Percentiles rank a stretch among this genome's conserved stretches.
These are phyloP conservation scores for Chalaropsis thielavioides DNA, from an alignment of 2,329 filamentous ascomycete genomes.

Conservation along the genomic window DNA sequence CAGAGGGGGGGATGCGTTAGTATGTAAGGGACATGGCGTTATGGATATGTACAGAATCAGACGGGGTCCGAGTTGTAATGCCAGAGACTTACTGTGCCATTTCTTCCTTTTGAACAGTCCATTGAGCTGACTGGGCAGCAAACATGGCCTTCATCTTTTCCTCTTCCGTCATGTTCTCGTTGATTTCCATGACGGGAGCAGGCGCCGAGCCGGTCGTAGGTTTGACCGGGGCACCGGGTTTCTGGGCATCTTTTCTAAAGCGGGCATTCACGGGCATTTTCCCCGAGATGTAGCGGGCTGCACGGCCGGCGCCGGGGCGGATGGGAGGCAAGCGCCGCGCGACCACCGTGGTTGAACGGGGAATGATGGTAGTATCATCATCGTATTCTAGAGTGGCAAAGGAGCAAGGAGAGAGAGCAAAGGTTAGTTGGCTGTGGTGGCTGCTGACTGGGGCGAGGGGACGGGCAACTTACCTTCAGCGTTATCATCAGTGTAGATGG, in stretches of 20 bases:
- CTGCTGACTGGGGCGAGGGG: not conserved
- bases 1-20: constrained; percentile 24
- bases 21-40: constrained; percentile 15
- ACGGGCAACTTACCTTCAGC: constrained; percentile 56
- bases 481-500: constrained; percentile 84
- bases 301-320: constrained; percentile 75
- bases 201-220: constrained; percentile 45
- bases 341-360: constrained; percentile 84
- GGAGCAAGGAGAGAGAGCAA: too few species aligned
- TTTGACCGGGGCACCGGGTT: constrained; percentile 62
- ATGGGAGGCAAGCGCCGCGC: constrained; percentile 72
- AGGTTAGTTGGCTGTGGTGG: constrained; percentile 20
- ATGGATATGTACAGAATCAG: not conserved
- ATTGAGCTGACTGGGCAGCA: constrained; percentile 75
- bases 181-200: constrained; percentile 51
- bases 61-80: not conserved
- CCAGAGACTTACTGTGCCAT: constrained; percentile 58
- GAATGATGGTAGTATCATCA: constrained; percentile 95
- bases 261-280: constrained; percentile 53
- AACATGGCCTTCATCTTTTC: constrained; percentile 90
- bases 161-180: constrained; percentile 75
- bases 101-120: constrained; percentile 84
- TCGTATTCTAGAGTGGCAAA: constrained; percentile 67
- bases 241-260: constrained; percentile 38
- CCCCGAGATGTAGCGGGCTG: constrained; percentile 87